Evolutionary conservation across 2,329 filamentous ascomycete species (phyloP).

Genomic region (Paraconiothyrium brasiliense): DNA sequence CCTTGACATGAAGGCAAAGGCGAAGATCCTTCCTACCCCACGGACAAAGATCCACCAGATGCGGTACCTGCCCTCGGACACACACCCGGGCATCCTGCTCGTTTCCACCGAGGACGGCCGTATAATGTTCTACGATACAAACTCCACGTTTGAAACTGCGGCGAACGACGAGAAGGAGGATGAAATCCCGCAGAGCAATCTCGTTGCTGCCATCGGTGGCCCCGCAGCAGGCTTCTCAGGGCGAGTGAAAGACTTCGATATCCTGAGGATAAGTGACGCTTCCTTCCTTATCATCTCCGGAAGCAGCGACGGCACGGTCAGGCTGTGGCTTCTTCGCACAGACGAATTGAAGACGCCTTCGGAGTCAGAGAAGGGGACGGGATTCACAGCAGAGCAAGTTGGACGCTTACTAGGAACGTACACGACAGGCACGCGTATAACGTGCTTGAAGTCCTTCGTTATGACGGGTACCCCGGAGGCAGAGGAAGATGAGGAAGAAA

Average conservation of each 20-base stretch:
- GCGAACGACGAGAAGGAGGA: slow-evolving; percentile 49
- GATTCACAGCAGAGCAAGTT: slow-evolving; percentile 56
- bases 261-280: slow-evolving; percentile 61
- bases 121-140: slow-evolving; percentile 83
- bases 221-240: slow-evolving; percentile 70
- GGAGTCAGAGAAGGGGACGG: slow-evolving; percentile 26
- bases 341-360: slow-evolving; percentile 33
- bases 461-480: slow-evolving; percentile 68
- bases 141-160: slow-evolving; percentile 55
- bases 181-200: slow-evolving; percentile 65
- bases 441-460: slow-evolving; percentile 84
- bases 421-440: slow-evolving; percentile 88
- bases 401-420: slow-evolving; percentile 79
- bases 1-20: slow-evolving; percentile 84
- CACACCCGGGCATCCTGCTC: slow-evolving; percentile 69
- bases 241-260: slow-evolving; percentile 88
- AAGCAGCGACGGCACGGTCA: slow-evolving; percentile 86
- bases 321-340: slow-evolving; percentile 72
- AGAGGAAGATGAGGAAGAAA: slow-evolving; percentile 29
- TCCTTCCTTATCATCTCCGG: slow-evolving; percentile 71
- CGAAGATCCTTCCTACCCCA: slow-evolving; percentile 72
- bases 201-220: slow-evolving; percentile 82
- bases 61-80: slow-evolving; percentile 69
- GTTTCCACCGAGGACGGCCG: slow-evolving; percentile 91
- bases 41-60: slow-evolving; percentile 86